Percentiles rank a stretch among this genome's conserved stretches.
phyloP scores from a whole-genome alignment of 1,139 yeast genomes.

The Diutina sp. region DNA sequence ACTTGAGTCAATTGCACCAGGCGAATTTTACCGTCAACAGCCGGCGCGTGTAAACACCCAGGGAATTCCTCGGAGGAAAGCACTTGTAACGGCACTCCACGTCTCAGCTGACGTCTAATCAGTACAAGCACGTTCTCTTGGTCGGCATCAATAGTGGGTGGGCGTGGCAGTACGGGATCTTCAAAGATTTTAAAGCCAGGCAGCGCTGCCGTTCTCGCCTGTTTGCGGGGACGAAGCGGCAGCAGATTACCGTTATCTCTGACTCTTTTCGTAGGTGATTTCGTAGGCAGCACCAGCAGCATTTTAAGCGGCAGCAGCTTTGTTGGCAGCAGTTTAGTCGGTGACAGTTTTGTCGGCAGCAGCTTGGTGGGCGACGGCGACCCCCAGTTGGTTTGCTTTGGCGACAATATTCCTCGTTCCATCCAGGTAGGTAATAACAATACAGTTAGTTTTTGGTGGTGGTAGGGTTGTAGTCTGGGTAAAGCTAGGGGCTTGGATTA shows the following conservation, averaged over 20 bases:
- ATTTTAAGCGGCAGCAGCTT: neutral
- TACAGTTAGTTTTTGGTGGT: neutral
- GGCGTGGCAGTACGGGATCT: neutral
- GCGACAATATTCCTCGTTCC: neutral
- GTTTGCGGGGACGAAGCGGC: neutral
- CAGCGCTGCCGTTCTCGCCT: neutral
- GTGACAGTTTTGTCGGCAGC: neutral
- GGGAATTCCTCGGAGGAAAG: neutral
- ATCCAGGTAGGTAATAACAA: neutral
- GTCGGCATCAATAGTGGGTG: neutral
- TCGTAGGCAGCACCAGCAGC: neutral
- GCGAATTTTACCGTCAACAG: neutral
- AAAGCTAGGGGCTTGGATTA: neutral
- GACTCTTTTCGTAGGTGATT: neutral
- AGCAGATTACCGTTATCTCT: neutral
- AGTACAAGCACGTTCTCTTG: neutral
- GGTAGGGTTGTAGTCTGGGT: neutral
- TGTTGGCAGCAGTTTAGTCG: neutral
- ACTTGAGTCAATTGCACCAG: neutral
- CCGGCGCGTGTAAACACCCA: neutral
- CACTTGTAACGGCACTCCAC: neutral
- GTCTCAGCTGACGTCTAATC: neutral
- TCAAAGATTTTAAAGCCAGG: neutral
- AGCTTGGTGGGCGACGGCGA: neutral
- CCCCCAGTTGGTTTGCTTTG: neutral